Evolutionary conservation across 805 yeast species (phyloP).

Genomic region (Naumovozyma dairenensis): DNA sequence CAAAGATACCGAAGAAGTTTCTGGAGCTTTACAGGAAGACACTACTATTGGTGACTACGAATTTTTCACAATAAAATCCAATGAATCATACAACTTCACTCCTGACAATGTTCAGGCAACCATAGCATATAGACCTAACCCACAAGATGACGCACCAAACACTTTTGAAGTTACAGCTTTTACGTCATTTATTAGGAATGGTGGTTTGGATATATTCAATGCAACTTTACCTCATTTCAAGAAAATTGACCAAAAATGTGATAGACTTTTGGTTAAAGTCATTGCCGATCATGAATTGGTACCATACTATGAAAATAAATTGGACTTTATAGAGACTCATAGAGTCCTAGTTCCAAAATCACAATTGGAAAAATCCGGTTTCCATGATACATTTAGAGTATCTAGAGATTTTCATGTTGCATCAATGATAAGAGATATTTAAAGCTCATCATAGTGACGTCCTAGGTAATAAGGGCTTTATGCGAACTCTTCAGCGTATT

Average conservation of each 20-base stretch:
- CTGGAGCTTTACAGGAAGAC: neutral
- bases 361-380: constrained; percentile 13
- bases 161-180: constrained; percentile 42
- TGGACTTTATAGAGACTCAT: constrained; percentile 30
- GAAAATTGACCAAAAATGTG: constrained; percentile 1
- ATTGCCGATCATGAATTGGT: constrained; percentile 42
- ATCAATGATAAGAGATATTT: constrained; percentile 4
- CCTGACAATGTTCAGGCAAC: constrained; percentile 26
- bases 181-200: constrained; percentile 34
- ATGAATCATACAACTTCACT: neutral
- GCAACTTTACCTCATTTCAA: constrained; percentile 11
- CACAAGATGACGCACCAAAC: constrained; percentile 1
- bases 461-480: too few species aligned
- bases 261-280: constrained; percentile 31
- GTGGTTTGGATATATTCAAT: constrained; percentile 10
- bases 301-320: constrained; percentile 33
- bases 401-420: constrained; percentile 34
- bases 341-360: constrained; percentile 19
- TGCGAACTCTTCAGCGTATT: too few species aligned
- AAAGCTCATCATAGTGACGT: too few species aligned
- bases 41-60: neutral
- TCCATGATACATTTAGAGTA: constrained; percentile 35
- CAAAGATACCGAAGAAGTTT: neutral
- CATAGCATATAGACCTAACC: constrained; percentile 27
- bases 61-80: neutral